Evolutionary conservation across 2,329 filamentous ascomycete genomes (phyloP), one percentile per base, ranked within the genome.

Genomic region (Penicillium capsulatum): DNA sequence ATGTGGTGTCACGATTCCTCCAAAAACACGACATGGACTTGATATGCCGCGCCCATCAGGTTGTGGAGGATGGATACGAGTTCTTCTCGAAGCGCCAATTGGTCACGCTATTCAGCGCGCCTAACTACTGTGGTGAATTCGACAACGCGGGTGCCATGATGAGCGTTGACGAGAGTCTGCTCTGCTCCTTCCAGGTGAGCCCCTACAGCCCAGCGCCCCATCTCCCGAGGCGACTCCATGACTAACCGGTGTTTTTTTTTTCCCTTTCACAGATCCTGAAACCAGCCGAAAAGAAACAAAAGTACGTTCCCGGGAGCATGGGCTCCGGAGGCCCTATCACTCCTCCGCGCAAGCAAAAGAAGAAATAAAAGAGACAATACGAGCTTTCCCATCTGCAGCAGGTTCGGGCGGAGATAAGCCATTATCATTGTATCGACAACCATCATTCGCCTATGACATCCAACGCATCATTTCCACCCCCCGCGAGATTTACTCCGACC

Each of bases 211-310:
- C n/a, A 27, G 11, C 13, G 3, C 17, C 7, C 7, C 10, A 16
- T 7, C n/a, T 29, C 27, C 27, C 27, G 14, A n/a, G 11, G 14
- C 11, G 3, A 24, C 15, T 27, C n/a, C n/a, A n/a, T n/a, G n/a
- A n/a, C 51, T 52, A 47, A 48, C 30, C 15, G 42, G 50, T 24
- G n/a, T n/a, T n/a, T n/a, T n/a, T n/a, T n/a, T n/a, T n/a, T 34
- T 36, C 31, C n/a, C 38, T 20, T 16, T 35, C 34, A 17, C 57
- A 94, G 88, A 97, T 98, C 66, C 79, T 98, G 75, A 98, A 97
- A 77, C 92, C 92, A 64, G 92, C 92, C 70, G 92, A 98, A 81
- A 98, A 98, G 84, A 98, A 98, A 84, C 91, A 96, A 87, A 97
- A 97, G 90, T 97, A 94, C 77, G 90, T 94, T 66, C 79, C 81